Conservation (phyloP, 1,284 basidiomycete genomes). For the Pascua guehoae region DNA sequence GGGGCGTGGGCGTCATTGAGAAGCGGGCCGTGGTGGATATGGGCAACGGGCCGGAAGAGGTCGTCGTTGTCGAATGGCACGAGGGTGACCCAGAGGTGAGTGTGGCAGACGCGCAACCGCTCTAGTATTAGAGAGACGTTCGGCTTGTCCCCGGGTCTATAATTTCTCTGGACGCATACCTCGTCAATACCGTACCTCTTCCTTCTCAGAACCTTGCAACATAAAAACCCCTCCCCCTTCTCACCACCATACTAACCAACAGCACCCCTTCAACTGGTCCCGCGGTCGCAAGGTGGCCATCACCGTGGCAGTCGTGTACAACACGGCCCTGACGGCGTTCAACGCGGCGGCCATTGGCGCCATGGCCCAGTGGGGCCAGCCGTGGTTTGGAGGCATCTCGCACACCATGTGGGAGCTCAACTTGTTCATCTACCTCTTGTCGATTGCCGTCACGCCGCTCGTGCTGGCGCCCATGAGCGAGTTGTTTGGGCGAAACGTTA, state of each 20-base stretch:
- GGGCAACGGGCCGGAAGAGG: conserved; percentile 26
- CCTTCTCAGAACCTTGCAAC: too few relatives aligned
- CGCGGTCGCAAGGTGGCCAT: conserved; percentile 25
- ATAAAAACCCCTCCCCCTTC: too few relatives aligned
- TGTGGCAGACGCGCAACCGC: background rate
- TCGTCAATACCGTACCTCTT: too few relatives aligned
- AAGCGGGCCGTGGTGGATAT: conserved; percentile 7
- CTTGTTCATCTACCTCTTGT: conserved; percentile 29
- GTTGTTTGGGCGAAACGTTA: conserved; percentile 35
- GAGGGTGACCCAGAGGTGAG: conserved; percentile 36
- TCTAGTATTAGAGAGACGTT: too few relatives aligned
- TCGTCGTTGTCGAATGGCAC: conserved; percentile 38
- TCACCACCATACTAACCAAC: background rate
- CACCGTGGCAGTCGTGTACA: conserved; percentile 21
- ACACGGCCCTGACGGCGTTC: conserved; percentile 25
- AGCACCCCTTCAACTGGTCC: conserved; percentile 32
- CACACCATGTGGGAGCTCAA: conserved; percentile 20
- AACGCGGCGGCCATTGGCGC: conserved; percentile 24
- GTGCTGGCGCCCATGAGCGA: conserved; percentile 42
- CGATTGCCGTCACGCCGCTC: conserved; percentile 36
- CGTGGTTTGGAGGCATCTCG: conserved; percentile 25
- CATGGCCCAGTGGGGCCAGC: conserved; percentile 27
- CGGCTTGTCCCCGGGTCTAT: too few relatives aligned
- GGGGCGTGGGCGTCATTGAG: conserved; percentile 9
- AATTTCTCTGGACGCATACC: too few relatives aligned